A percentile compares a stretch with the other conserved stretches of the same genome.
Evolutionary conservation across 163 green algal genomes (phyloP).

Genomic region (Scenedesmus sp.): DNA sequence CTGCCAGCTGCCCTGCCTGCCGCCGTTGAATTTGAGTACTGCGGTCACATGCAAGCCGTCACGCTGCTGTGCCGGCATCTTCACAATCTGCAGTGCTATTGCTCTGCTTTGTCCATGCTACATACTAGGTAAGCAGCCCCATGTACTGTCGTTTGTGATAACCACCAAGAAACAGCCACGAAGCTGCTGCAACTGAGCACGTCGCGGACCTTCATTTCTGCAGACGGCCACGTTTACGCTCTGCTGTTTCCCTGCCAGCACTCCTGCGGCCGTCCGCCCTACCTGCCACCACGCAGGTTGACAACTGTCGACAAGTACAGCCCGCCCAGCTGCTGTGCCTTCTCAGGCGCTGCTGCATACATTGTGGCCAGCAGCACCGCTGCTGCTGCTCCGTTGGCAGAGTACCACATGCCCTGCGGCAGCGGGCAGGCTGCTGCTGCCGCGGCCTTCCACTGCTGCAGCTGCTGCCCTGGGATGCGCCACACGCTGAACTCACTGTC

Average conservation of each 20-base stretch:
- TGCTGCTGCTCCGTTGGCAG: slow-evolving; percentile 1
- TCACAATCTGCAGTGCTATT: too few species aligned
- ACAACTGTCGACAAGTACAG: slow-evolving; percentile 21
- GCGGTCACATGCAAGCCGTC: too few species aligned
- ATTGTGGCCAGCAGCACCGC: slow-evolving; percentile 26
- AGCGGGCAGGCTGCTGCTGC: slow-evolving; percentile 14
- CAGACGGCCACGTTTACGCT: not conserved
- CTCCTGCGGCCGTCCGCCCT: not conserved
- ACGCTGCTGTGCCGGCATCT: too few species aligned
- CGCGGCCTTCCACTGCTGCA: slow-evolving; percentile 12
- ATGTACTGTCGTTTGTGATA: too few species aligned
- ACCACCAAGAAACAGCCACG: too few species aligned
- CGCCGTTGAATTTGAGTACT: too few species aligned
- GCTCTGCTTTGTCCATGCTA: too few species aligned
- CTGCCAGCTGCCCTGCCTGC: too few species aligned
- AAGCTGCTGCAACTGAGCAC: too few species aligned
- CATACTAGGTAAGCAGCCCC: too few species aligned
- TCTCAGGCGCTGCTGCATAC: slow-evolving; percentile 28
- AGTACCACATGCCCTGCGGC: slow-evolving; percentile 32
- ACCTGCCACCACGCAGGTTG: slow-evolving; percentile 30
- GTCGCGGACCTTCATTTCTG: not conserved
- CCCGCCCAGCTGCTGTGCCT: not conserved
- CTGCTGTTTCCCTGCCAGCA: not conserved
- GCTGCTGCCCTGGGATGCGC: slow-evolving; percentile 3
- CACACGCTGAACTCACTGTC: slow-evolving; percentile 14